Evolutionary conservation across 2,329 filamentous ascomycete species (phyloP).

Genomic region (Aspergillus eucalypticola): DNA sequence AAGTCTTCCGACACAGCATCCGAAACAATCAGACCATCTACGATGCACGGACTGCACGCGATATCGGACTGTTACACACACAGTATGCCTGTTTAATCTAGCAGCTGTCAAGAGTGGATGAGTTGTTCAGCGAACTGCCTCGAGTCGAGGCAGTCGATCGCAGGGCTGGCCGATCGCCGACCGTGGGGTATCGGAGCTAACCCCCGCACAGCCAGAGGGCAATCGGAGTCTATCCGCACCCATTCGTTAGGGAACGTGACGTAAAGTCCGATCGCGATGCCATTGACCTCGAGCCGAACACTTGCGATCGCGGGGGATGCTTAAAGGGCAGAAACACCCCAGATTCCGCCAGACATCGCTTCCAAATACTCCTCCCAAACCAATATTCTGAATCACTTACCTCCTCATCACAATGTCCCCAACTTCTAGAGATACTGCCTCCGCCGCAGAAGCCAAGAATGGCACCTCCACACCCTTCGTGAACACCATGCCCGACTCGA

Average conservation of each 20-base stretch:
- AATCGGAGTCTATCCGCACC: background rate
- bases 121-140: background rate
- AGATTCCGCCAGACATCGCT: background rate
- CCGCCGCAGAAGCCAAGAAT: background rate
- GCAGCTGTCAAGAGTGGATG: background rate
- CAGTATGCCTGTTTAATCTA: too few species aligned
- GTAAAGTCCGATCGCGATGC: background rate
- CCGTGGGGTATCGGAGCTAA: background rate
- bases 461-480: conserved; percentile 26
- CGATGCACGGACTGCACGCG: background rate
- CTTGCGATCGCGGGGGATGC: background rate
- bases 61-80: background rate
- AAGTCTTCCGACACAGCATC: too few species aligned
- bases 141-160: conserved; percentile 1
- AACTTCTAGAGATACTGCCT: background rate
- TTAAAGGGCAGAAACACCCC: background rate
- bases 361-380: too few species aligned
- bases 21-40: too few species aligned
- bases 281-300: conserved; percentile 1
- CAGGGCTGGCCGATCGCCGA: conserved; percentile 3
- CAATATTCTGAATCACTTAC: too few species aligned
- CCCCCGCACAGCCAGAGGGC: too few species aligned
- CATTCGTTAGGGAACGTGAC: background rate
- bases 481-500: conserved; percentile 44
- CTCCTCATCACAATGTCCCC: background rate